Conservation (phyloP, 2,329 filamentous ascomycete genomes). For the Epichloe typhina region DNA sequence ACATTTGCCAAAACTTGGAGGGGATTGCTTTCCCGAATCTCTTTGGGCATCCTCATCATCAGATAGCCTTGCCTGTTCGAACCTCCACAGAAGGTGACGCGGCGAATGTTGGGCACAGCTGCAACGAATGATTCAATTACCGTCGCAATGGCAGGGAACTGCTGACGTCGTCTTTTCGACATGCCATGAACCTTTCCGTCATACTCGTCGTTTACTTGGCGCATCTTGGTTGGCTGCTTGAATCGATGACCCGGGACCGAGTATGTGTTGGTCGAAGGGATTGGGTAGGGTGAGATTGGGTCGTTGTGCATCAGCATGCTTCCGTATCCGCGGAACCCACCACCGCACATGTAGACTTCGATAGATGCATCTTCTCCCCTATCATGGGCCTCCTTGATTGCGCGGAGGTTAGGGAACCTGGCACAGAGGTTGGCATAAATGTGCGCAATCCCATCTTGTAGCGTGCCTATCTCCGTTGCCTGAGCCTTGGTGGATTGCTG, state of each 20-base stretch:
- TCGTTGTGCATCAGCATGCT: constrained; percentile 78
- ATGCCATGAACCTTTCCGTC: constrained; percentile 58
- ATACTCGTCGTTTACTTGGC: constrained; percentile 33
- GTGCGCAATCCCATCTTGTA: constrained; percentile 42
- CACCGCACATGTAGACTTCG: constrained; percentile 74
- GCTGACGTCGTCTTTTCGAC: constrained; percentile 62
- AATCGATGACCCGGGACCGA: constrained; percentile 50
- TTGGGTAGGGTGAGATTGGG: constrained; percentile 62
- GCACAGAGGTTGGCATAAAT: constrained; percentile 43
- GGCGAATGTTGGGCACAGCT: constrained; percentile 55
- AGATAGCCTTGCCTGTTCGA: constrained; percentile 77
- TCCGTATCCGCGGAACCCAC: constrained; percentile 82
- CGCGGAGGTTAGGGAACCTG: constrained; percentile 36
- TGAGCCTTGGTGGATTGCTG: constrained; percentile 25
- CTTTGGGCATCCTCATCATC: constrained; percentile 51
- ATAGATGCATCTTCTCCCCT: constrained; percentile 29
- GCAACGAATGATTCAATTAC: constrained; percentile 64
- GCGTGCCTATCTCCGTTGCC: constrained; percentile 35
- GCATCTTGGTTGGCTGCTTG: constrained; percentile 36
- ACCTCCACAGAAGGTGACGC: constrained; percentile 74
- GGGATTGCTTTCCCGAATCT: constrained; percentile 52
- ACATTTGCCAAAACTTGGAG: constrained; percentile 29
- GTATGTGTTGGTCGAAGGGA: constrained; percentile 73
- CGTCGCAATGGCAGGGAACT: constrained; percentile 73
- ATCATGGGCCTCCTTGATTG: constrained; percentile 23